These are phyloP conservation scores for Claviceps capensis DNA, from an alignment of 2,329 filamentous ascomycete genomes.

Conservation along the genomic window DNA sequence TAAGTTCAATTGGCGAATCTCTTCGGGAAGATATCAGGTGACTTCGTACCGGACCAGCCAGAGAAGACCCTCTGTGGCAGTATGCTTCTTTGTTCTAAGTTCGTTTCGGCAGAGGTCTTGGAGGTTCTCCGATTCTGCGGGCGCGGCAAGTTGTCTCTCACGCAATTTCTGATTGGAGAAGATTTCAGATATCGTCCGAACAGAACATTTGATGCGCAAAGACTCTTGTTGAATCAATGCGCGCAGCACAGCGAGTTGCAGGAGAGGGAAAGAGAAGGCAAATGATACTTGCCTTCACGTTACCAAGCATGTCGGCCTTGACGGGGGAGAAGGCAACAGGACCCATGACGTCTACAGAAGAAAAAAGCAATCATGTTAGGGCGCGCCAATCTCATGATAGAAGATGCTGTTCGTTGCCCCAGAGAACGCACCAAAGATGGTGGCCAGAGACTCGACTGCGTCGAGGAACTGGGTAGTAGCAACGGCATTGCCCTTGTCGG, in stretches of 20 bases:
- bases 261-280: not conserved
- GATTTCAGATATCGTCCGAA: not conserved
- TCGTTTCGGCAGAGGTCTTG: constrained; percentile 80
- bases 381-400: too few species aligned
- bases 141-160: constrained; percentile 64
- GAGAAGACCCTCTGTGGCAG: constrained; percentile 74
- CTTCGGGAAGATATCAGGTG: too few species aligned
- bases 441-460: constrained; percentile 73
- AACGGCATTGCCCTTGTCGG: constrained; percentile 62
- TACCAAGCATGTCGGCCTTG: constrained; percentile 81
- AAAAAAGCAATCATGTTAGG: not conserved
- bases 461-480: constrained; percentile 80
- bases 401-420: not conserved
- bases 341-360: constrained; percentile 43
- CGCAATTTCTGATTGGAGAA: constrained; percentile 64
- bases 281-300: constrained; percentile 58
- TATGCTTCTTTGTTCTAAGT: constrained; percentile 78
- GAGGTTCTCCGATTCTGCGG: constrained; percentile 65
- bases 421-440: constrained; percentile 59
- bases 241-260: not conserved
- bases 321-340: constrained; percentile 74
- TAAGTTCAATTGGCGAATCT: too few species aligned
- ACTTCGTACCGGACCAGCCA: constrained; percentile 69
- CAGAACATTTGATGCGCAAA: not conserved
- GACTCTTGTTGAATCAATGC: not conserved